Base-by-base conservation (phyloP, 1,284 basidiomycete species). In the Ustilago shanxiensis region DNA sequence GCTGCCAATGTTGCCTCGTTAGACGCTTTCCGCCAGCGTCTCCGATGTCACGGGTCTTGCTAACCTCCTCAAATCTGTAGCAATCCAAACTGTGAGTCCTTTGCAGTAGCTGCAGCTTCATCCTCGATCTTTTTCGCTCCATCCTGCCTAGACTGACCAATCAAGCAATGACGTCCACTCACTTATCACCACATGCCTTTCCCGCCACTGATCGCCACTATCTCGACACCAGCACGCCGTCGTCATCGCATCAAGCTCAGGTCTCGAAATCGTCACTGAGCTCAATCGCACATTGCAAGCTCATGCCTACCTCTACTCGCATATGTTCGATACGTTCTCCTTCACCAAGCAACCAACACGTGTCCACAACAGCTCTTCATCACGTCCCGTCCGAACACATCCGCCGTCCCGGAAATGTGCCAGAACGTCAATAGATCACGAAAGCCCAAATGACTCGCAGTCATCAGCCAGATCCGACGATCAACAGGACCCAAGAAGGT, bases 211-310 rank as follows among this genome's bases (percentile, higher is more conserved):
- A 28, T 50, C 14, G 26, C 24, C 22, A 6, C 52, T 22, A 11
- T 20, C 10, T 26, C 11, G 4, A 26, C 47, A 4, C 5, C 56
- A 71, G 68, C 72, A 78, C 50, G 95, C 93, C n/a, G 91, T 90
- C 1, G 88, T 96, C 58, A 91, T 90, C 9, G 89, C 94, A 14
- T 90, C 90, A 22, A 87, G 89, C 44, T 88, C 89, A 33, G 95
- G 94, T 1, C 87, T 97, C 70, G 90, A 90, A n/a, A 89, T 96
- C 31, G 90, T 90, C n/a, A 94, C 94, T 11, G 94, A 97, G 87
- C 93, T 95, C 83, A 91, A 92, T 5, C 89, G 91, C 52, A 91
- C 92, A 1, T 87, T 95, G 8, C 88, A 92, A 52, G 95, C 91
- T 39, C 93, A 92, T 9, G 93, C 95, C n/a, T 97, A 92, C 85